Conservation (phyloP, 202 grass and related monocot genomes). For the Schoenoplectus triqueter region DNA sequence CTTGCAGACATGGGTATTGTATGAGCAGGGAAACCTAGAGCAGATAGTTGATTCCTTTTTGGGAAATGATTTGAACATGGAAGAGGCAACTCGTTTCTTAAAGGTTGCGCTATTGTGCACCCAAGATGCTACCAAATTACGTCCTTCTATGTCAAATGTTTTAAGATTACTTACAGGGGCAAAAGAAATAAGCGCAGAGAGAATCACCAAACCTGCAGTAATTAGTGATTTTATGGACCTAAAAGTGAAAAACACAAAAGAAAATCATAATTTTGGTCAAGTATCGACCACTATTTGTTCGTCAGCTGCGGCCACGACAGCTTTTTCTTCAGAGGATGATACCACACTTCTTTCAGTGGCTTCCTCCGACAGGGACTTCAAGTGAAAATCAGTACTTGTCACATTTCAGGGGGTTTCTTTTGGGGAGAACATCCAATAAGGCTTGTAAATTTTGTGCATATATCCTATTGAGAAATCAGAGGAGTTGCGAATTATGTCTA, state of each 20-base stretch:
- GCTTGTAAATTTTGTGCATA: slow-evolving; percentile 34
- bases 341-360: slow-evolving; percentile 26
- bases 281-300: slow-evolving; percentile 51
- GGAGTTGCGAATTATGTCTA: background rate
- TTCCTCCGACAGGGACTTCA: slow-evolving; percentile 50
- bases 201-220: slow-evolving; percentile 68
- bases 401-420: background rate
- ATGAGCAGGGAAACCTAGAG: slow-evolving; percentile 52
- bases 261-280: slow-evolving; percentile 29
- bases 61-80: slow-evolving; percentile 46
- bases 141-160: slow-evolving; percentile 70
- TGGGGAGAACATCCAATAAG: background rate
- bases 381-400: background rate
- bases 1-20: slow-evolving; percentile 71
- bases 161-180: slow-evolving; percentile 63
- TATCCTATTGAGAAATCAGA: background rate
- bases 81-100: slow-evolving; percentile 73
- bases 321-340: slow-evolving; percentile 54
- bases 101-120: slow-evolving; percentile 88
- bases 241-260: slow-evolving; percentile 54
- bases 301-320: slow-evolving; percentile 38
- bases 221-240: slow-evolving; percentile 81
- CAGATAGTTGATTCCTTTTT: slow-evolving; percentile 69
- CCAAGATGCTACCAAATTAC: slow-evolving; percentile 71
- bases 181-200: slow-evolving; percentile 44